A percentile compares a stretch with the other conserved stretches of the same genome.
Evolutionary conservation across 2,329 filamentous ascomycete genomes (phyloP).

Genomic region (Rhynchosporium secalis): DNA sequence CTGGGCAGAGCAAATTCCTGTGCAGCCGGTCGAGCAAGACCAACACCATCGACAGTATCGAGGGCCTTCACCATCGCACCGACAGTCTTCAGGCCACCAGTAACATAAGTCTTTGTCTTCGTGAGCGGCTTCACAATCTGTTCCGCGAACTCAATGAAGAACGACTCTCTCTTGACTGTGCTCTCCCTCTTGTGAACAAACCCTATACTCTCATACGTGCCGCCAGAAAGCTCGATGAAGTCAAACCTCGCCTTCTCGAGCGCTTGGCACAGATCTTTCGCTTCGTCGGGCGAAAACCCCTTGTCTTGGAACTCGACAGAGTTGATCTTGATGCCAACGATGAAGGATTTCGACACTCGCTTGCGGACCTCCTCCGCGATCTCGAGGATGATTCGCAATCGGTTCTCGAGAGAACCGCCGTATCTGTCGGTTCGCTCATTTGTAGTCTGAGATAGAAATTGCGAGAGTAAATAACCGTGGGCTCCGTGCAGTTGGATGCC

Average conservation of each 20-base stretch:
- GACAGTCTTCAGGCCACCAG: conserved; percentile 61
- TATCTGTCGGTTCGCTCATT: conserved; percentile 39
- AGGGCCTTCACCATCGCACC: conserved; percentile 52
- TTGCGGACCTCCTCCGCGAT: conserved; percentile 61
- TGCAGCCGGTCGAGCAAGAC: conserved; percentile 49
- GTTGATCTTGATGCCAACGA: conserved; percentile 57
- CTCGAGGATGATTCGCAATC: conserved; percentile 51
- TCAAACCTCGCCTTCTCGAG: conserved; percentile 56
- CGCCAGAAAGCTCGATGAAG: conserved; percentile 69
- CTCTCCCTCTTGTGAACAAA: conserved; percentile 42
- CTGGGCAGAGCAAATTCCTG: conserved; percentile 46
- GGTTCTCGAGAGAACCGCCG: conserved; percentile 38
- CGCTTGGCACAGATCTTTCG: conserved; percentile 51
- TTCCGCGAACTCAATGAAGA: conserved; percentile 66
- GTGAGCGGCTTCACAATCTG: conserved; percentile 50
- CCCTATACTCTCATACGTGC: conserved; percentile 55
- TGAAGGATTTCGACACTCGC: conserved; percentile 42
- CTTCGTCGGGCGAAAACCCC: conserved; percentile 58
- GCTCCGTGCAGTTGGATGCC: conserved; percentile 44
- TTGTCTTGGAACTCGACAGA: conserved; percentile 59
- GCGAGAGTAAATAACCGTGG: conserved; percentile 39
- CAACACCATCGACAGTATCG: conserved; percentile 49
- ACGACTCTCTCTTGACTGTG: conserved; percentile 57
- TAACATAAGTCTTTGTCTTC: conserved; percentile 53
- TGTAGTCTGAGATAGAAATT: conserved; percentile 37